phyloP scores from a whole-genome alignment of 371 early-diverging fungal species.

The Apophysomyces variabilis region DNA sequence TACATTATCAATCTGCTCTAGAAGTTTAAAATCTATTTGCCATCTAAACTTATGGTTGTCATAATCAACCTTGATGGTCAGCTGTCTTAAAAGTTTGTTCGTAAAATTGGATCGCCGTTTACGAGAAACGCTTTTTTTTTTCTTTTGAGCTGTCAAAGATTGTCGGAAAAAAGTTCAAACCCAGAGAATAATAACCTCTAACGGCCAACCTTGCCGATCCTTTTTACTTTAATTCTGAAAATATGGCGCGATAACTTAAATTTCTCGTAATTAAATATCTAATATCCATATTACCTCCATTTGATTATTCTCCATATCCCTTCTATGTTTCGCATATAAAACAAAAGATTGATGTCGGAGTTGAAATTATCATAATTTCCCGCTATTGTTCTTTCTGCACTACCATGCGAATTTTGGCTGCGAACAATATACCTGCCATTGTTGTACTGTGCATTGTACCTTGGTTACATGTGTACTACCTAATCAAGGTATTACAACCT shows the following conservation, averaged over 20 bases:
- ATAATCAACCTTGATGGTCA: constrained; percentile 5
- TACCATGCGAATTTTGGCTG: constrained; percentile 1
- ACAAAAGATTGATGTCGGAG: background rate
- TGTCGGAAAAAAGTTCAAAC: background rate
- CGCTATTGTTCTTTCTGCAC: constrained; percentile 4
- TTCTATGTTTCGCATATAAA: too few species aligned
- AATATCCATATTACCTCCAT: too few species aligned
- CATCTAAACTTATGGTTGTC: too few species aligned
- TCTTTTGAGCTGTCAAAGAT: background rate
- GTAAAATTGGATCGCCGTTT: background rate
- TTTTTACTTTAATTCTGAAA: too few species aligned
- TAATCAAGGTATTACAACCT: too few species aligned
- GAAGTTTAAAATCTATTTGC: too few species aligned
- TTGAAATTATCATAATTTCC: background rate
- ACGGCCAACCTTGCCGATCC: background rate
- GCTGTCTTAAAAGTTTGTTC: constrained; percentile 8
- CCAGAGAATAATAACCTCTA: background rate
- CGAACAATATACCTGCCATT: constrained; percentile 8
- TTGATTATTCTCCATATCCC: too few species aligned
- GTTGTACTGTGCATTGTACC: constrained; percentile 3
- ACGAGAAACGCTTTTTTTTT: background rate
- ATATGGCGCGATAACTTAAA: background rate
- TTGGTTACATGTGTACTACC: background rate
- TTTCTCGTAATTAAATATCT: background rate
- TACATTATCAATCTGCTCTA: too few species aligned